These are phyloP conservation scores for Chaetomiaceae sp. DNA, from an alignment of 2,329 filamentous ascomycete species.

Conservation along the genomic window DNA sequence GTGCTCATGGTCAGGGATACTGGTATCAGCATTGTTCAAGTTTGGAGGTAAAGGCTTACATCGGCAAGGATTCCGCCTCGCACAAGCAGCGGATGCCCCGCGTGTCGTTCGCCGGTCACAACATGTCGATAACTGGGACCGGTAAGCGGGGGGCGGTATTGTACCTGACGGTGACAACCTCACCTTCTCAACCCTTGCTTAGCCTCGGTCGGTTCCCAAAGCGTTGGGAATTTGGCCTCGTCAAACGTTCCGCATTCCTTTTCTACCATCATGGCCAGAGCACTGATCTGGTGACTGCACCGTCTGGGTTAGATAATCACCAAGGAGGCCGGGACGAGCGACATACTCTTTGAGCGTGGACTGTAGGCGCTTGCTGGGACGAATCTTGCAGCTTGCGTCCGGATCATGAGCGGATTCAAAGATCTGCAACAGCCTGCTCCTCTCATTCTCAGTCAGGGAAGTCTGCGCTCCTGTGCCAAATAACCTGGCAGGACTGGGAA, in stretches of 20 bases:
- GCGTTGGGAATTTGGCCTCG: slow-evolving; percentile 21
- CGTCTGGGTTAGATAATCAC: neutral
- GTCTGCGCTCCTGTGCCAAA: neutral
- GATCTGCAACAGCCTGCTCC: slow-evolving; percentile 11
- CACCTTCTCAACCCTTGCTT: slow-evolving; percentile 5
- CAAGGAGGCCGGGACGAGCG: no score
- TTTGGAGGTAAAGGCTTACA: slow-evolving; percentile 16
- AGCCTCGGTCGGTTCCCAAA: slow-evolving; percentile 14
- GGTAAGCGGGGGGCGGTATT: neutral
- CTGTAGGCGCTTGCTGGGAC: slow-evolving; percentile 9
- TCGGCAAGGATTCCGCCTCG: slow-evolving; percentile 30
- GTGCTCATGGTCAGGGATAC: slow-evolving; percentile 4
- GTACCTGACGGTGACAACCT: slow-evolving; percentile 1
- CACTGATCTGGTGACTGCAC: slow-evolving; percentile 26
- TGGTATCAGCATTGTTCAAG: neutral
- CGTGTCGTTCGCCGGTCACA: slow-evolving; percentile 14
- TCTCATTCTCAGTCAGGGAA: slow-evolving; percentile 12
- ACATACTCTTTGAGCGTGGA: slow-evolving; percentile 18
- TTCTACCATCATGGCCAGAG: slow-evolving; percentile 29
- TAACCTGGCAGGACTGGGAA: slow-evolving; percentile 1
- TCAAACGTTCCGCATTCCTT: slow-evolving; percentile 23
- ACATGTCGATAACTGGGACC: slow-evolving; percentile 22
- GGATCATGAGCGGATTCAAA: slow-evolving; percentile 13
- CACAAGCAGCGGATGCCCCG: slow-evolving; percentile 4
- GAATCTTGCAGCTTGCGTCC: slow-evolving; percentile 1